Evolutionary conservation across 2,329 filamentous ascomycete species (phyloP), one percentile per base, ranked within the genome.

Genomic region (Diplocarpon rosae): DNA sequence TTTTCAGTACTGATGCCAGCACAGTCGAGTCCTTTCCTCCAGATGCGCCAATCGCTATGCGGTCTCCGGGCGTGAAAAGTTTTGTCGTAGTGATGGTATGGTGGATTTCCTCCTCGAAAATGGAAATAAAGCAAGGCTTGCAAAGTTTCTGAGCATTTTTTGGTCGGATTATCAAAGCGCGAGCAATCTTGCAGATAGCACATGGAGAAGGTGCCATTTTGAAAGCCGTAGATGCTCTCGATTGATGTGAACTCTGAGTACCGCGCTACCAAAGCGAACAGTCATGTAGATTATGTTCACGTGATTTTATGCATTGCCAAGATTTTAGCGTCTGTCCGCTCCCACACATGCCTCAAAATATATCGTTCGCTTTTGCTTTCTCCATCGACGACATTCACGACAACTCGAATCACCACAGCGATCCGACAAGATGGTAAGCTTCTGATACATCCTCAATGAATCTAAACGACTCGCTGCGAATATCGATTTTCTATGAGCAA

Each of bases 1-100:
- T 95, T 64, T 95, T 95, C 42, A 98, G 73, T 0, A 98, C 89
- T 0, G 88, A 93, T 4, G 92, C 92, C 10, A 98, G 73, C 0
- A 98, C 92, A 0, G 92, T 98, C 42, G 88, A 95, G 64, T 98
- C 92, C 66, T 98, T 98, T 56, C 92, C 92, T 44, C 92, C 92
- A 1, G 89, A 95, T 39, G 93, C 92, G 35, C 92, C 93, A 58
- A 98, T 95, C 7, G 92, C 93, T 32, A 98, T 76, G 49, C 76
- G 78, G 63, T 98, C 92, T 47, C 90, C 90, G 1, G 74, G 79
- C 36, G 71, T 70, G 65, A 98, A 98, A 13, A 98, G 75, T n/a
- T 73, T 68, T 14, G 84, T 86, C 1, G 82, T 78, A 20, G 74
- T 80, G 58, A 98, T 94, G 4, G 92, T 96, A 59, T 94, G 83